Base-by-base conservation (phyloP, 1,284 basidiomycete species). In the Austroboletus niveus region DNA sequence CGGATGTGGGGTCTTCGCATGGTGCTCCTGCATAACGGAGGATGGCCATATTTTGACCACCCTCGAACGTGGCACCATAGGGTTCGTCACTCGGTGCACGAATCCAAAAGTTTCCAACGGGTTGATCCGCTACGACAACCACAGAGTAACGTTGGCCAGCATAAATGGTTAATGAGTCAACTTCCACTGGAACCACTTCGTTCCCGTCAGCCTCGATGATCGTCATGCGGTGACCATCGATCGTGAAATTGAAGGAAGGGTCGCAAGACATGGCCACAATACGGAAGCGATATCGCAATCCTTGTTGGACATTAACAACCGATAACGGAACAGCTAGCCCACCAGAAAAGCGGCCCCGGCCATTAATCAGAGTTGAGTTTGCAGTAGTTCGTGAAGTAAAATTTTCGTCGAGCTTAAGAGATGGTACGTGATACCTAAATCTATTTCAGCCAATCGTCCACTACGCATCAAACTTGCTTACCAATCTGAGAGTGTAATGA, bases 201-300 rank as follows among this genome's bases (percentile, higher is more conserved):
- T 56, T 60, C 4, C 81, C 77, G 38, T 84, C 82, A 0, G 62
- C 79, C 60, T 81, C 72, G 52, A 81, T 75, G 54, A 80, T 62
- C 4, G 73, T 77, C 64, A 78, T 61, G 2, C 56, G 60, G 47
- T 78, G 76, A 38, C 64, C 62, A 47, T 77, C 73, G 11, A 78
- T 74, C 2, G 72, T 64, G 57, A 75, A 75, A n/a, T 57, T 62
- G 60, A 68, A 78, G 30, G 47, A 59, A 2, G 65, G 60, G 17
- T 66, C 59, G 54, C 71, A 75, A 9, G 69, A 68, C 32, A 61
- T 64, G 14, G 63, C 59, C 12, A 77, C 50, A 2, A 77, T n/a
- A 2, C 69, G 61, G 56, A 73, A 66, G 8, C 70, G 69, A 42
- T 69, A 70, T 4, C 65, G 57, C 24, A 54, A 51, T 5, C 65